Conservation (phyloP, 2,329 filamentous ascomycete species). For the Exutisphaerella laricina region DNA sequence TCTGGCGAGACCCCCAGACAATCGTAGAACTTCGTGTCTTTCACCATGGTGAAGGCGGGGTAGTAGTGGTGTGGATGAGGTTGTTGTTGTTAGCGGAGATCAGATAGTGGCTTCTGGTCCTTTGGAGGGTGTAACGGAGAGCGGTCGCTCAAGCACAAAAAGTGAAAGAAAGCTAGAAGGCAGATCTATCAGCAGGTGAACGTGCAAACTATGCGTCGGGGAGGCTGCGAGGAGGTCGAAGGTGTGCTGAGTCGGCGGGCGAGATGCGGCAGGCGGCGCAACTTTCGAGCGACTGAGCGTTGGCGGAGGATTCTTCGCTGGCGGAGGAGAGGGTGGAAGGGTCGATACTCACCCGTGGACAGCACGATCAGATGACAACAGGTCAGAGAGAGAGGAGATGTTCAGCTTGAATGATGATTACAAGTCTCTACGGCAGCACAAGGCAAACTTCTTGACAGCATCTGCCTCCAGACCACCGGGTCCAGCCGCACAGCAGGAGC, state of each 20-base stretch:
- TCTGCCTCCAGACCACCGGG: too few species aligned
- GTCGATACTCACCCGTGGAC: slow-evolving; percentile 3
- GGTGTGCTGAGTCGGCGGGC: neutral
- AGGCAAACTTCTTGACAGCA: neutral
- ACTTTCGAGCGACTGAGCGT: slow-evolving; percentile 2
- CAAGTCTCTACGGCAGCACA: too few species aligned
- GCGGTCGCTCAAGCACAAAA: too few species aligned
- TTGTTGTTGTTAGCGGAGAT: slow-evolving; percentile 11
- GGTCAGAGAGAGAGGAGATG: neutral
- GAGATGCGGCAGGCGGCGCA: slow-evolving; percentile 1
- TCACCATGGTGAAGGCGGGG: slow-evolving; percentile 57
- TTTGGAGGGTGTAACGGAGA: neutral
- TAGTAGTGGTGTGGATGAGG: neutral
- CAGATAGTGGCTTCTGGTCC: too few species aligned
- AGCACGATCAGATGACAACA: neutral
- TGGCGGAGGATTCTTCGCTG: too few species aligned
- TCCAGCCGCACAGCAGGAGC: too few species aligned
- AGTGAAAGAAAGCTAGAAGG: too few species aligned
- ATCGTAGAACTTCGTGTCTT: slow-evolving; percentile 75
- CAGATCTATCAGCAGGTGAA: neutral
- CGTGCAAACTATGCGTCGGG: neutral
- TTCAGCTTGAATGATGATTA: too few species aligned
- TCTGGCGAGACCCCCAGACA: slow-evolving; percentile 70
- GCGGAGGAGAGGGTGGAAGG: neutral
- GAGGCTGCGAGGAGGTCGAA: neutral